phyloP scores from a whole-genome alignment of 2,329 filamentous ascomycete genomes.

The Aspergillus sp. region DNA sequence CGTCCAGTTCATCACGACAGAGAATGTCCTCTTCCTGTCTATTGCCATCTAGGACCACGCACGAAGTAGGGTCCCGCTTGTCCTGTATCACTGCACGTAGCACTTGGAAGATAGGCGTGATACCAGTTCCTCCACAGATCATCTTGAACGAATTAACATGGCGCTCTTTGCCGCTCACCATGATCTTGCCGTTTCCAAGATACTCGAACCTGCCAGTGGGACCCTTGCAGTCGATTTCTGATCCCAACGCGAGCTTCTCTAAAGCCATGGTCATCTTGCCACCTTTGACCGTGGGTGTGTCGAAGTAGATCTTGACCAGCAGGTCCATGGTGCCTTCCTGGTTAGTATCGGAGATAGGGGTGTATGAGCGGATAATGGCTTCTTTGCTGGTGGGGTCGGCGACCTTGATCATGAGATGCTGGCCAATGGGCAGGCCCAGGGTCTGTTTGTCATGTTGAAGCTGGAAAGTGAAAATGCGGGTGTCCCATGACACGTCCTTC shows the following conservation, averaged over 20 bases:
- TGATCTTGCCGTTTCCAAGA: conserved; percentile 65
- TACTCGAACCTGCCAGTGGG: conserved; percentile 87
- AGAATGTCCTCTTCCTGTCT: conserved; percentile 78
- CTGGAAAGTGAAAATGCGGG: conserved; percentile 76
- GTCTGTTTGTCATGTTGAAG: conserved; percentile 70
- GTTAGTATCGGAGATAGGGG: conserved; percentile 69
- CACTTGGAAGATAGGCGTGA: conserved; percentile 90
- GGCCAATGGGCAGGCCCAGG: conserved; percentile 77
- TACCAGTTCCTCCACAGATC: conserved; percentile 85
- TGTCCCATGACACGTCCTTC: conserved; percentile 72
- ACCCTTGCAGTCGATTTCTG: conserved; percentile 81
- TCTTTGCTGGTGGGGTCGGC: conserved; percentile 69
- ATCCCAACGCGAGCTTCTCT: conserved; percentile 70
- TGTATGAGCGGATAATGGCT: conserved; percentile 82
- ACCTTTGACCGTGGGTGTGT: conserved; percentile 58
- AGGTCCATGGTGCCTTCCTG: conserved; percentile 69
- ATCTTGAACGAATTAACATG: conserved; percentile 72
- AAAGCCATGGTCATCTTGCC: conserved; percentile 83
- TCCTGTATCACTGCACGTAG: conserved; percentile 72
- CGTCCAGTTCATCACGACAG: conserved; percentile 71
- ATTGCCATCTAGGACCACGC: conserved; percentile 78
- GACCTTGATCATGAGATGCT: conserved; percentile 83
- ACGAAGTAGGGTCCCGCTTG: conserved; percentile 63
- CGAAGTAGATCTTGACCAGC: conserved; percentile 80
- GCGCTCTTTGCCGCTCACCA: conserved; percentile 59